Base-by-base conservation (phyloP, 2,329 filamentous ascomycete genomes). In the Cadophora gregata region DNA sequence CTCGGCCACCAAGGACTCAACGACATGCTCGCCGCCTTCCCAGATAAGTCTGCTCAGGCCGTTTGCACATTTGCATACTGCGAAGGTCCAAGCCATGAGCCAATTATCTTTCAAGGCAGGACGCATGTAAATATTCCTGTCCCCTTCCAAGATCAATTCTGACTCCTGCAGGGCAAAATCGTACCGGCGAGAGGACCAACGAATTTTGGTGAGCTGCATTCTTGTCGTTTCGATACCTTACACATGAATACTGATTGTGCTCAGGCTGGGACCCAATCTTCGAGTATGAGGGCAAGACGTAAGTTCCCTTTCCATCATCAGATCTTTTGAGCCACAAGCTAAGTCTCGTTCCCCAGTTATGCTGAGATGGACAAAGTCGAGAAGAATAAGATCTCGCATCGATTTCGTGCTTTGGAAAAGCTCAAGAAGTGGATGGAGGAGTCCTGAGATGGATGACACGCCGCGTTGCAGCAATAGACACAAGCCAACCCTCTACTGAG, bases 191-290 rank as follows among this genome's bases (percentile, higher is more conserved):
- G 96, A 77, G 96, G 96, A 7, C 90, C 93, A 51, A 81, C 87
- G 21, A 85, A 87, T 62, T 99, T 99, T 78, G 96, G 94, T 95
- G 82, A 80, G 88, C 59, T 27, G 38, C 80, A 47, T 6, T 55
- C 21, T 16, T 63, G 12, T 9, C 36, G 19, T 48, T 14, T 65
- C 25, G 16, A n/a, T n/a, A n/a, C n/a, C n/a, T n/a, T 67, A 25
- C 27, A 55, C 53, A 16, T 1, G 6, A 12, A 29, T 64, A 60
- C 56, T 65, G 33, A 73, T 71, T 71, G 59, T 73, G 58, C 29
- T n/a, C 70, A 97, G 94, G 95, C 55, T 99, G 96, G 96, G 96
- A 99, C 79, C 88, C 96, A 1, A 90, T 97, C 71, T 99, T 99
- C 75, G 96, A 99, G 81, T 95, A 96, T 73, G 86, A 96, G 71